These are phyloP conservation scores for Carpinus fangiana DNA, from an alignment of 306 rosid genomes.

Conservation along the genomic window DNA sequence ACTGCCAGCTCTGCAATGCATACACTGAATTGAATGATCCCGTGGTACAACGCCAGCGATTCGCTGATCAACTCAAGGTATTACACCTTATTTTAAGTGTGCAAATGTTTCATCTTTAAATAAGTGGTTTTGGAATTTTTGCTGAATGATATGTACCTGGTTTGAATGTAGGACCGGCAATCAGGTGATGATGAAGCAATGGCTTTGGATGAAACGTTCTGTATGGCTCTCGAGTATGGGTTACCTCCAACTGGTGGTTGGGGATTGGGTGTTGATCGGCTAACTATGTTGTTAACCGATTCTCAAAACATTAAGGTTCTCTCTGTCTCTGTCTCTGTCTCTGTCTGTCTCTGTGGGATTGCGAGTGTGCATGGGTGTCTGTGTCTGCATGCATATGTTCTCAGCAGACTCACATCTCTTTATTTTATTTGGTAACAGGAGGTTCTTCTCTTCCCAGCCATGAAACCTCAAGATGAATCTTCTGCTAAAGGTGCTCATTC, in stretches of 20 bases:
- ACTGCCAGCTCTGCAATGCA: slow-evolving; percentile 75
- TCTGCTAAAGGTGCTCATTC: slow-evolving; percentile 36
- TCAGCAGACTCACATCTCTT: background rate
- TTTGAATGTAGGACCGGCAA: slow-evolving; percentile 69
- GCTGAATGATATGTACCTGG: background rate
- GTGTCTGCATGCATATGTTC: background rate
- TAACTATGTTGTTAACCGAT: slow-evolving; percentile 79
- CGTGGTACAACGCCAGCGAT: slow-evolving; percentile 83
- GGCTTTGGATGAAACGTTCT: slow-evolving; percentile 87
- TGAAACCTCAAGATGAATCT: slow-evolving; percentile 85
- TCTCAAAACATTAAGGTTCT: slow-evolving; percentile 87
- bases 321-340: background rate
- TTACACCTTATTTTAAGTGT: background rate
- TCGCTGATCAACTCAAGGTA: slow-evolving; percentile 95
- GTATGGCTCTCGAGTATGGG: slow-evolving; percentile 91
- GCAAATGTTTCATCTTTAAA: background rate
- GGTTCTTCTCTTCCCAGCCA: slow-evolving; percentile 93
- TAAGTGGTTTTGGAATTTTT: background rate
- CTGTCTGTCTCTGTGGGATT: too few relatives aligned
- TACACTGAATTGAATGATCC: slow-evolving; percentile 97
- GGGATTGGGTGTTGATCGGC: slow-evolving; percentile 94
- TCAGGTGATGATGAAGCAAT: slow-evolving; percentile 98
- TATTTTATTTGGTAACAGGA: slow-evolving; percentile 54
- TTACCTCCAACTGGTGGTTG: slow-evolving; percentile 96
- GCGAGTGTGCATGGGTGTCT: background rate